phyloP scores from a whole-genome alignment of 306 rosid genomes.

The Quercus gilva region DNA sequence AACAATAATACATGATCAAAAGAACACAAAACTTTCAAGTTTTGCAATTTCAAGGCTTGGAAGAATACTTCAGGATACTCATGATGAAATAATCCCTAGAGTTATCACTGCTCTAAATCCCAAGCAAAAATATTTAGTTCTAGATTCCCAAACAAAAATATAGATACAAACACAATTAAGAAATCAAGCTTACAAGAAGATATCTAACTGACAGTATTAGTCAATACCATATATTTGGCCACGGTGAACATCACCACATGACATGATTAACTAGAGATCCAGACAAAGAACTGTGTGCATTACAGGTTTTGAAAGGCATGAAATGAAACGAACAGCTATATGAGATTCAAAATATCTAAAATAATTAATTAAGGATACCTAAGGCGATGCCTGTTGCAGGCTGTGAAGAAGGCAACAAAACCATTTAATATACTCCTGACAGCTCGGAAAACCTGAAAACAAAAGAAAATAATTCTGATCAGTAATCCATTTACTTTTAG shows the following conservation, averaged over 20 bases:
- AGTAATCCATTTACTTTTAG: conserved; percentile 19
- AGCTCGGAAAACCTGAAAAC: conserved; percentile 83
- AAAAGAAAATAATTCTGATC: conserved; percentile 10
- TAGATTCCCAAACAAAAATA: neutral
- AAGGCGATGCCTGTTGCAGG: conserved; percentile 97
- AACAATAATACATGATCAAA: neutral
- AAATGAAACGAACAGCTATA: neutral
- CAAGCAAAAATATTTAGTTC: neutral
- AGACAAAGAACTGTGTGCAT: neutral
- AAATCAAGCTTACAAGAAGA: too few species aligned
- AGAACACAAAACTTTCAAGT: neutral
- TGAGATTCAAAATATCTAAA: neutral
- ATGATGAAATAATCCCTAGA: neutral
- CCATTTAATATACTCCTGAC: conserved; percentile 82
- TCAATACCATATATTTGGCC: too few species aligned
- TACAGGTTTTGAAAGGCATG: neutral
- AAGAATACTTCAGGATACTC: too few species aligned
- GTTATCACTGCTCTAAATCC: neutral
- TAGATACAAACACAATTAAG: neutral
- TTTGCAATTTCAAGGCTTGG: neutral
- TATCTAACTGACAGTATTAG: too few species aligned
- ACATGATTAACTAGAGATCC: neutral
- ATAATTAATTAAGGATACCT: conserved; percentile 49
- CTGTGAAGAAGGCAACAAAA: conserved; percentile 76
- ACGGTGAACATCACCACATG: too few species aligned